Percentiles rank a stretch among this genome's conserved stretches.
Evolutionary conservation across 1,284 basidiomycete genomes (phyloP).

Genomic region (Gastroboletus turbinatus): DNA sequence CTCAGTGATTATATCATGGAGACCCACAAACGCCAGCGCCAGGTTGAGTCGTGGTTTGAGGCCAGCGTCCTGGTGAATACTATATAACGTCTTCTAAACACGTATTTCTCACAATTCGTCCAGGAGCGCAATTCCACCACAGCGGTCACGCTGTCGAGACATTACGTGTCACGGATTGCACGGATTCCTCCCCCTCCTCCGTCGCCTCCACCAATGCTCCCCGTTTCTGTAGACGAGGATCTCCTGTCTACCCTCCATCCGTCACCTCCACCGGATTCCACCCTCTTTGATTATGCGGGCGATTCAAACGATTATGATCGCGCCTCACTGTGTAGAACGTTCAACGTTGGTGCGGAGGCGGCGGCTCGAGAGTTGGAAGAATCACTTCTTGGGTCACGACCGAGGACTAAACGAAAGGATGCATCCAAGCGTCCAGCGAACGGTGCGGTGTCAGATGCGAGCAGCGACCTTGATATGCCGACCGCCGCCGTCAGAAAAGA

Average conservation of each 20-base stretch:
- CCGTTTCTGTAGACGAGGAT: constrained; percentile 41
- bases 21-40: constrained; percentile 67
- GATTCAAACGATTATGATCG: constrained; percentile 28
- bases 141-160: constrained; percentile 59
- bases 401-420: constrained; percentile 40
- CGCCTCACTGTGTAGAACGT: constrained; percentile 24
- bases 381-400: constrained; percentile 34
- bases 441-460: constrained; percentile 50
- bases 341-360: constrained; percentile 38
- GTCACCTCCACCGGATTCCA: constrained; percentile 32
- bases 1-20: constrained; percentile 66
- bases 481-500: constrained; percentile 21
- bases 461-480: constrained; percentile 50
- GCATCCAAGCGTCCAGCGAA: constrained; percentile 48
- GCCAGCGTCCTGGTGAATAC: constrained; percentile 55
- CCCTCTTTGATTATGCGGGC: constrained; percentile 32
- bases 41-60: constrained; percentile 72
- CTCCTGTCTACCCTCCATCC: constrained; percentile 37
- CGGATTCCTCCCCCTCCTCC: constrained; percentile 55
- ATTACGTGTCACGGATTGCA: constrained; percentile 63
- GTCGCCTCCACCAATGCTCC: constrained; percentile 42
- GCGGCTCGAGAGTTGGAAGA: constrained; percentile 45
- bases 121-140: constrained; percentile 68
- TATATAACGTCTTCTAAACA: background rate
- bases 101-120: constrained; percentile 12